Evolutionary conservation across 2,329 filamentous ascomycete species (phyloP).

Genomic region (Lojkania enalia): DNA sequence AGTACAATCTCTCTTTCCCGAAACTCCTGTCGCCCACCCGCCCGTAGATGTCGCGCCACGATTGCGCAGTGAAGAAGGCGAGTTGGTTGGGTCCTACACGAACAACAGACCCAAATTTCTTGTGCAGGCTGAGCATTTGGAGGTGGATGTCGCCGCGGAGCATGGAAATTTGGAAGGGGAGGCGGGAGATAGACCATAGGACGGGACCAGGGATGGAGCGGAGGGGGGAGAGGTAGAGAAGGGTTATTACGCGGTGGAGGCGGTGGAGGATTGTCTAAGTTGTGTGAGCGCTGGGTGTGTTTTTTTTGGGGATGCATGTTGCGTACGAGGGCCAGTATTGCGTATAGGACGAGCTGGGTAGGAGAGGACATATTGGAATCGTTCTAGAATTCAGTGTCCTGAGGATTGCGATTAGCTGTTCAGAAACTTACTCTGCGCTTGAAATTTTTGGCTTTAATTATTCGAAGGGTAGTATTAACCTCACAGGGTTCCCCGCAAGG

Average conservation of each 20-base stretch:
- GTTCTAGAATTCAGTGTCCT: too few relatives aligned
- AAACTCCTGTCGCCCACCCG: conserved; percentile 22
- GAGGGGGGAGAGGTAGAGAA: conserved; percentile 29
- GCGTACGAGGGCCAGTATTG: too few relatives aligned
- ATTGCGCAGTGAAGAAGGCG: conserved; percentile 20
- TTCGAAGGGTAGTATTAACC: too few relatives aligned
- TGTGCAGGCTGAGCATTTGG: conserved; percentile 32
- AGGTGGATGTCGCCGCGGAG: conserved; percentile 21
- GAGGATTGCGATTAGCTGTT: too few relatives aligned
- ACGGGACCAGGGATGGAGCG: conserved; percentile 44
- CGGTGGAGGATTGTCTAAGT: conserved; percentile 8
- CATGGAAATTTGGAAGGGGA: conserved; percentile 24
- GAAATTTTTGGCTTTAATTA: too few relatives aligned
- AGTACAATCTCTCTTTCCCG: conserved; percentile 20
- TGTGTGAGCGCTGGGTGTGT: too few relatives aligned
- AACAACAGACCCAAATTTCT: conserved; percentile 36
- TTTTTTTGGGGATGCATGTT: too few relatives aligned
- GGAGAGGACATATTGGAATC: too few relatives aligned
- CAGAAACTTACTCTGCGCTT: too few relatives aligned
- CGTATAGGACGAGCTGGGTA: too few relatives aligned
- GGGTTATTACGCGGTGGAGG: conserved; percentile 1
- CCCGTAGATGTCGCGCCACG: conserved; percentile 32
- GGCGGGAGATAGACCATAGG: conserved; percentile 27
- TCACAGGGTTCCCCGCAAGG: too few relatives aligned
- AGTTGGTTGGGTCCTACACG: conserved; percentile 27